Evolutionary conservation across 192 early-diverging fungal species (phyloP).

Genomic region (Physocladia obscura): DNA sequence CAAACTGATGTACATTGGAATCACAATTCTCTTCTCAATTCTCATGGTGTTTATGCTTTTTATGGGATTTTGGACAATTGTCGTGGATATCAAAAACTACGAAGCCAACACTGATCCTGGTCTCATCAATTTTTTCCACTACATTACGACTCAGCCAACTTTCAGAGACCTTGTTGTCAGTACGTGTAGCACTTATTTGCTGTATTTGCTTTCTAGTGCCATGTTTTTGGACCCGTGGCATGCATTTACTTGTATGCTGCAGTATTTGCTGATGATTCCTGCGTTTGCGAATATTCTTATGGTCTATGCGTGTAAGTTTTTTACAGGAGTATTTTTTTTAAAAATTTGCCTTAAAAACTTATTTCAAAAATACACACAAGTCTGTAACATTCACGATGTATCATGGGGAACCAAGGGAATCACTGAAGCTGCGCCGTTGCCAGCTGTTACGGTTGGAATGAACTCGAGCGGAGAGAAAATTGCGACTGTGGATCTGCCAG

Average conservation of each 20-base stretch:
- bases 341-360: neutral
- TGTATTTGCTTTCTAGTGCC: constrained; percentile 43
- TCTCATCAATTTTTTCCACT: constrained; percentile 15
- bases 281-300: constrained; percentile 88
- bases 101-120: neutral
- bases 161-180: constrained; percentile 47
- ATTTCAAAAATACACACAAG: constrained; percentile 23
- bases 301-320: constrained; percentile 77
- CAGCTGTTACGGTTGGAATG: constrained; percentile 63
- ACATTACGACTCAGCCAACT: constrained; percentile 43
- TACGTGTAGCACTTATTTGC: constrained; percentile 40
- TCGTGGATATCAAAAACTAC: constrained; percentile 24
- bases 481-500: constrained; percentile 71
- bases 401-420: constrained; percentile 70
- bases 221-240: constrained; percentile 54
- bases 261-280: constrained; percentile 86
- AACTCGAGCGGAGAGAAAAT: constrained; percentile 65
- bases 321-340: neutral
- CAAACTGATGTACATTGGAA: constrained; percentile 69
- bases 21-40: constrained; percentile 82
- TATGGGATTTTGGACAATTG: constrained; percentile 55
- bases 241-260: constrained; percentile 47
- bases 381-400: constrained; percentile 62
- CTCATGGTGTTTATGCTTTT: constrained; percentile 86
- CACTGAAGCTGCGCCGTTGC: constrained; percentile 58